Evolutionary conservation across 2,329 filamentous ascomycete species (phyloP).

Genomic region (Balansia obtecta): DNA sequence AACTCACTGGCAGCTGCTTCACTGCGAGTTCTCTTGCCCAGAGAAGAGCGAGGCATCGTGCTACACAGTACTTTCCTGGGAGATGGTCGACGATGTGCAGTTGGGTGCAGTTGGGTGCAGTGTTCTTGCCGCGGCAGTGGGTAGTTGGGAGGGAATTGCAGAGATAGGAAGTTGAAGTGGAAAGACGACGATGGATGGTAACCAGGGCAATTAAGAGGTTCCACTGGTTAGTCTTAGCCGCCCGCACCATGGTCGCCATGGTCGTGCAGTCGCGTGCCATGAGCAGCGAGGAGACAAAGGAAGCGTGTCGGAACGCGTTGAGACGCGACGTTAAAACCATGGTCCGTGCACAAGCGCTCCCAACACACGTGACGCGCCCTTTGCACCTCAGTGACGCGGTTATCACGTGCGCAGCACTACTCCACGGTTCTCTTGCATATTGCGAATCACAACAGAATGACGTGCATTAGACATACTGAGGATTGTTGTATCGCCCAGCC

Average conservation of each 20-base stretch:
- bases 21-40: slow-evolving; percentile 24
- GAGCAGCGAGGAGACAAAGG: slow-evolving; percentile 2
- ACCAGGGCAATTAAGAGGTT: slow-evolving; percentile 8
- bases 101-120: slow-evolving; percentile 3
- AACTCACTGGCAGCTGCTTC: slow-evolving; percentile 19
- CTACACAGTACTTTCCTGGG: slow-evolving; percentile 10
- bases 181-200: neutral
- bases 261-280: slow-evolving; percentile 6
- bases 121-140: slow-evolving; percentile 1
- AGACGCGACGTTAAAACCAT: slow-evolving; percentile 20
- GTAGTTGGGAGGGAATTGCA: neutral
- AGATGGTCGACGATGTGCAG: slow-evolving; percentile 1
- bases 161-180: slow-evolving; percentile 4
- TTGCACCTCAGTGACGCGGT: neutral
- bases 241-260: slow-evolving; percentile 1
- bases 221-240: neutral
- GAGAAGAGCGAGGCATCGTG: slow-evolving; percentile 17
- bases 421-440: neutral
- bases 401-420: neutral
- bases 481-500: neutral
- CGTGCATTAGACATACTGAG: neutral
- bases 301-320: slow-evolving; percentile 9
- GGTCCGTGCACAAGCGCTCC: slow-evolving; percentile 12
- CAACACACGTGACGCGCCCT: slow-evolving; percentile 5
- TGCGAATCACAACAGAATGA: too few relatives aligned